Conservation (phyloP, 257 asterid genomes). For the Capsicum chinense region DNA sequence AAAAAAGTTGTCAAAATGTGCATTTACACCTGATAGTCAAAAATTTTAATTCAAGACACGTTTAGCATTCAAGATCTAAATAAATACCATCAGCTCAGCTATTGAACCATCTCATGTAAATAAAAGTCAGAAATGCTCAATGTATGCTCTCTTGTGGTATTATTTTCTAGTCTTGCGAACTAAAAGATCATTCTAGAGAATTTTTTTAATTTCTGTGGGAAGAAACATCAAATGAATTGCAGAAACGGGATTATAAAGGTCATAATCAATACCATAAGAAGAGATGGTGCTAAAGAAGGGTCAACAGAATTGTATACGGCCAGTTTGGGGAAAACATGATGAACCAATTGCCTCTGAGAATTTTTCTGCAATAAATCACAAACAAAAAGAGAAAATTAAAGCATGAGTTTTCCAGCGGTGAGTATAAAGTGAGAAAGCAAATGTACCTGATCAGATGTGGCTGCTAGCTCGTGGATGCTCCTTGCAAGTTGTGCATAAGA, state of each 20-base stretch:
- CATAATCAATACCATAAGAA: conserved; percentile 72
- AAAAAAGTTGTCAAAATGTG: conserved; percentile 6
- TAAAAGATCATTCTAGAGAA: not conserved
- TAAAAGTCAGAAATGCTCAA: not conserved
- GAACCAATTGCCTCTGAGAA: conserved; percentile 93
- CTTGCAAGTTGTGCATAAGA: conserved; percentile 99
- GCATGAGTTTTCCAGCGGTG: conserved; percentile 12
- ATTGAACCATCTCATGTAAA: conserved; percentile 5
- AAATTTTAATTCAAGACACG: not conserved
- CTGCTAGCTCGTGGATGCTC: conserved; percentile 98
- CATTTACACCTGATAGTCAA: not conserved
- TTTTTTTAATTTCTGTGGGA: not conserved
- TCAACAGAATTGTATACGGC: conserved; percentile 99
- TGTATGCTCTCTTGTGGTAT: not conserved
- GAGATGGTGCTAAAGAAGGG: conserved; percentile 98
- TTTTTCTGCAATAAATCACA: conserved; percentile 70
- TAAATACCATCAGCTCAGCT: conserved; percentile 1
- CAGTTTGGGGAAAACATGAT: conserved; percentile 94
- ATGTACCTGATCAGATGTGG: conserved; percentile 92
- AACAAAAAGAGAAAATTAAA: conserved; percentile 31
- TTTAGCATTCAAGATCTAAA: conserved; percentile 7
- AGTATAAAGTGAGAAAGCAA: conserved; percentile 20
- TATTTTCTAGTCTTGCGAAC: conserved; percentile 13
- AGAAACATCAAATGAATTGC: conserved; percentile 16
- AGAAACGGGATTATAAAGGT: not conserved